Base-by-base conservation (phyloP, 1,139 yeast genomes). In the Citeromyces hawaiiensis region DNA sequence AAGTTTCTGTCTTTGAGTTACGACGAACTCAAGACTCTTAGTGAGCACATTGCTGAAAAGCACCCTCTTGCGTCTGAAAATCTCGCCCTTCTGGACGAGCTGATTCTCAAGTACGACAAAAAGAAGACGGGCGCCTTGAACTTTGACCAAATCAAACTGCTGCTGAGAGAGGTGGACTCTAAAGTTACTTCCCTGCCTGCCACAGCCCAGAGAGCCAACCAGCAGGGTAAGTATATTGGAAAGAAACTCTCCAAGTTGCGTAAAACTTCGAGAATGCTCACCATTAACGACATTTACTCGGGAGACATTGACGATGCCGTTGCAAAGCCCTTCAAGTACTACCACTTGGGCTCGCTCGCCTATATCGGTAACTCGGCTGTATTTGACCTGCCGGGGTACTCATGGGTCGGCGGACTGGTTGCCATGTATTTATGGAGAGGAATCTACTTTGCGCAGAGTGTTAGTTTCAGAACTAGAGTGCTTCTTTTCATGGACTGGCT, bases 381-480 rank as follows among this genome's bases (percentile, higher is more conserved):
- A 25, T 74, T 75, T 51, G 82, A 76, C 50, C 54, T 73, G 42
- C 76, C 77, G n/a, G 62, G 61, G 33, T 64, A 70, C 45, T 64
- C 72, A 25, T 63, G 72, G 44, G 66, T 66, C 37, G 80, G 82
- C 43, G 83, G 82, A 2, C 53, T 76, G 36, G 55, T 74, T 34
- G 82, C 82, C 31, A 72, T 76, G 76, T 76, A 76, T 52, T 54
- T 75, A 40, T 76, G 83, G 83, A 68, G 83, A 57, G 68, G 78
- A 35, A 76, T 73, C 23, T 76, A 76, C 55, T 75, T 75, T 56
- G 70, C 80, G 23, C 78, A 76, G 53, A 68, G 76, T 36, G 81
- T 76, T 34, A 69, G 79, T 40, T 51, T 72, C 45, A 65, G 82
- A 51, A 71, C 76, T 2, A 64, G 83, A 48, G 72, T 71, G 2